Base-by-base conservation (phyloP, 768 basidiomycete species). In the Collybia sp. region DNA sequence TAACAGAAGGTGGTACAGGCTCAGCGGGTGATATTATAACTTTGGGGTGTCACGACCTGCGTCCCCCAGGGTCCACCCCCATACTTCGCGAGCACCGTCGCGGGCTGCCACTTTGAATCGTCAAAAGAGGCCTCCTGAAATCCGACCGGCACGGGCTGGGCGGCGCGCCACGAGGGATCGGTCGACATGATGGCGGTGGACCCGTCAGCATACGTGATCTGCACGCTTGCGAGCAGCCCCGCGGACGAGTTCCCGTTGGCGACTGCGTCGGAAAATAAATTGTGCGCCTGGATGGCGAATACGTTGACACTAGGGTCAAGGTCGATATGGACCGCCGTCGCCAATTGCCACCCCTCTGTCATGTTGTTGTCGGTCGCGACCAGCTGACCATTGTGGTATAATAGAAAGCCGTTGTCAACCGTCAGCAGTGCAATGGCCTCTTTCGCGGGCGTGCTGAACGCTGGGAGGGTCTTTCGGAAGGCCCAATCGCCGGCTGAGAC, bases 231-330 rank as follows among this genome's bases (percentile, higher is more conserved):
- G 36, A 66, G 55, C 30, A 64, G 47, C 2, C 60, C 64, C 1
- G 64, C 66, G 9, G 64, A 57, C 3, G 53, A 43, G 25, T 59
- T 59, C 17, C 56, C 53, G 13, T 43, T 47, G 12, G 52, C 48
- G 30, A 53, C 58, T 16, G 48, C 32, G n/a, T 53, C 40, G 25
- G 25, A 25, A 8, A 8, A 8, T 3, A 47, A 46, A 40, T 66
- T 66, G 16, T 58, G 63, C 5, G 56, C 66, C 12, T 49, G 52
- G 19, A 66, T 43, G 2, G 63, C 63, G 25, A 67, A 66, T 6
- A 60, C 47, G 25, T 54, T 54, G 11, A 54, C 52, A 6, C 43
- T 42, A 1, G 54, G 16, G 3, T 44, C 43, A 17, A 65, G 54
- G 11, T 53, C 12, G 4, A 61, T 49, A 17, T 16, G 42, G 47